phyloP scores from a whole-genome alignment of 179 eudicot species.

The Beta macrorhiza region DNA sequence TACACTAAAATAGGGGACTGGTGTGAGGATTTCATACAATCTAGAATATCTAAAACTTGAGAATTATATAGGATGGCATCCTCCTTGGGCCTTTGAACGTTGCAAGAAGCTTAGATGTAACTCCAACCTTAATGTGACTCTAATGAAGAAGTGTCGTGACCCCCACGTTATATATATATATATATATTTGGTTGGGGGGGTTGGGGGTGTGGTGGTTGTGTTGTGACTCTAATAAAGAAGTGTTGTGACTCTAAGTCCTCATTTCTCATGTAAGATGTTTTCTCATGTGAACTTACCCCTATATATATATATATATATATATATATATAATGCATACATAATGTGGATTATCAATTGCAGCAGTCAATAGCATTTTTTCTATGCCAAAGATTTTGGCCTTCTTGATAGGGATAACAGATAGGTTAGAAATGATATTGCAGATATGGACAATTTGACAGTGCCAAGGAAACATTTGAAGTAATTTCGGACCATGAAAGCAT shows the following conservation, averaged over 20 bases:
- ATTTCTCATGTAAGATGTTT: no score
- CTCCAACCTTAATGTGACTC: no score
- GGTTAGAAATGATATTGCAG: conserved; percentile 42
- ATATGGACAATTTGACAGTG: conserved; percentile 98
- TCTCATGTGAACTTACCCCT: no score
- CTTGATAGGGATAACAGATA: neutral
- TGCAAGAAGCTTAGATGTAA: no score
- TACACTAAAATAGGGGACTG: neutral
- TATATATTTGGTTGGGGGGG: no score
- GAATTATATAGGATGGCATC: neutral
- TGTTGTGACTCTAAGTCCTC: no score
- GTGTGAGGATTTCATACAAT: neutral
- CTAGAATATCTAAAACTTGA: neutral
- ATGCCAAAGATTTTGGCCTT: neutral
- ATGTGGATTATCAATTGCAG: neutral
- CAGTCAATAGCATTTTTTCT: neutral
- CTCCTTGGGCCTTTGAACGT: neutral
- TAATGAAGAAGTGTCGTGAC: no score
- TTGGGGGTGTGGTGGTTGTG: no score
- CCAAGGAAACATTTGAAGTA: conserved; percentile 96
- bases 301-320: neutral
- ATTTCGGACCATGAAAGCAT: conserved; percentile 89
- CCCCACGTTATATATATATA: no score
- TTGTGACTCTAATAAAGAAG: no score
- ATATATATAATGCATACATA: neutral